Conservation (phyloP, 331 rosid genomes). For the Acacia pycnantha region DNA sequence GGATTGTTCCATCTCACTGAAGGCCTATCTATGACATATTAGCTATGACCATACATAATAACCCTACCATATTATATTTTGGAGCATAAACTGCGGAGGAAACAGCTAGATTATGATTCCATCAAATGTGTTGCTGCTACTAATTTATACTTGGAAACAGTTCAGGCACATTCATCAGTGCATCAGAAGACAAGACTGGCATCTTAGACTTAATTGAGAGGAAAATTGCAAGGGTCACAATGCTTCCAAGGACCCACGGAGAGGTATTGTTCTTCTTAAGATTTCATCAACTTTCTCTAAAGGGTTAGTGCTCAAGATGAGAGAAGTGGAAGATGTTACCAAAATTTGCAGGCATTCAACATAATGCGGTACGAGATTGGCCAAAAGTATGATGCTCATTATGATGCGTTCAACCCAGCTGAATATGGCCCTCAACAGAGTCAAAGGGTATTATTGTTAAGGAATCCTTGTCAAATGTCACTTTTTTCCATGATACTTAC, state of each 20-base stretch:
- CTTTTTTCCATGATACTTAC: not conserved
- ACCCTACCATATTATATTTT: not conserved
- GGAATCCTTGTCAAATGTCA: not conserved
- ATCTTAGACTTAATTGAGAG: constrained; percentile 36
- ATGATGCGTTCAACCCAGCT: constrained; percentile 41
- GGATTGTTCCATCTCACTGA: not conserved
- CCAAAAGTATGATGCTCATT: constrained; percentile 53
- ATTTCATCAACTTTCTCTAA: constrained; percentile 1
- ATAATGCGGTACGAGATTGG: constrained; percentile 44
- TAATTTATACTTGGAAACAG: constrained; percentile 38
- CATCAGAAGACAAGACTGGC: constrained; percentile 50
- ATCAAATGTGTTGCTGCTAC: constrained; percentile 2
- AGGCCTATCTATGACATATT: not conserved
- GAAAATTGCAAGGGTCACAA: constrained; percentile 45
- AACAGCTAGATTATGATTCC: not conserved
- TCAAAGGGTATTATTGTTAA: constrained; percentile 41
- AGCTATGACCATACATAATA: not conserved
- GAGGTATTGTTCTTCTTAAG: constrained; percentile 34
- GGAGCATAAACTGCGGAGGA: not conserved
- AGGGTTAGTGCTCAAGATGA: not conserved
- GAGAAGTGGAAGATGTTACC: not conserved
- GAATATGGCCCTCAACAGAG: constrained; percentile 41
- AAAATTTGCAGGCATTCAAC: constrained; percentile 43
- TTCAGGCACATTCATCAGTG: constrained; percentile 41
- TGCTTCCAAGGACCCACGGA: constrained; percentile 42